Base-by-base conservation (phyloP, 768 basidiomycete species). In the Tubosaeta sp. region DNA sequence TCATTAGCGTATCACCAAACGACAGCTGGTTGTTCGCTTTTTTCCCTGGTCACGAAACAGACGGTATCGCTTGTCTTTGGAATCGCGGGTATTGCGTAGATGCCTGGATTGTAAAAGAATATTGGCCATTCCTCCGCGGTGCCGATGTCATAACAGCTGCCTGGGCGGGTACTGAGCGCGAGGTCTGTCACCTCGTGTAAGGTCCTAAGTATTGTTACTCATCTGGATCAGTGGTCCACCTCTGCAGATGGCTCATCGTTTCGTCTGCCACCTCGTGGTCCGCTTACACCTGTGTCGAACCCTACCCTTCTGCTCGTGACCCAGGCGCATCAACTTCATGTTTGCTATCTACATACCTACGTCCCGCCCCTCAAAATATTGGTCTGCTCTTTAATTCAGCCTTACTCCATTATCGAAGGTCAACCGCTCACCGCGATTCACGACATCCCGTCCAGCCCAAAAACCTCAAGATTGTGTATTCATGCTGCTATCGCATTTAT, bases 11-110 rank as follows among this genome's bases (percentile, higher is more conserved):
- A 18, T 77, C 82, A 6, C 75, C 84, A 3, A 70, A 71, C 25
- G 81, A 83, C 53, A 73, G 76, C 43, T 85, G 78, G 81, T 62
- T 90, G 5, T 89, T 88, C 59, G 87, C 86, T 1, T 90, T 83
- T 61, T 90, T 86, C 61, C 86, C 87, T 11, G 74, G 82, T 35
- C 70, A 70, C 27, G 76, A 75, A 22, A 64, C 69, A 1, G 81
- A 82, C 52, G 84, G 86, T 11, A 65, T 79, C 38, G 81, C 76
- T 12, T 86, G 87, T 60, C 56, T 89, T 14, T 90, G 87, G 86
- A 73, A 71, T 43, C 76, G 78, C 29, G 82, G 76, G 3, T 51
- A 70, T 11, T 80, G 81, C 53, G 67, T 86, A 27, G 84, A 90
- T 56, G 72, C 60, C 25, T 90, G 89, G 84, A 65, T 48, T 4